Base-by-base conservation (phyloP, 768 basidiomycete genomes). In the Trametes coccinea region DNA sequence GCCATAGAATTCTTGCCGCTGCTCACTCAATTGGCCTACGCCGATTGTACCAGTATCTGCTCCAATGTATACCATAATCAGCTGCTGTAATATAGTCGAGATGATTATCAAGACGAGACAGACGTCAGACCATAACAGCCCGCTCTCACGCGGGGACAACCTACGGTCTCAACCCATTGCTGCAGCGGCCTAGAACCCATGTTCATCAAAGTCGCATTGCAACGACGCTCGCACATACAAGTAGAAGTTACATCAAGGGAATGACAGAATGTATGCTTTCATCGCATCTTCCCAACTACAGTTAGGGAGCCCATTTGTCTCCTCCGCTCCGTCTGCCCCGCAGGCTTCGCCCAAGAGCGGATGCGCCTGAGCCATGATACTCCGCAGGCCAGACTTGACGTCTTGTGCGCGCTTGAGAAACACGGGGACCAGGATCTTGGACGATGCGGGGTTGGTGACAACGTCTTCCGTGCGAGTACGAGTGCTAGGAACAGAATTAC, bases 281-380 rank as follows among this genome's bases (percentile, higher is more conserved):
- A 90, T 87, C 48, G 64, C 61, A 22, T 59, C 47, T 68, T 86
- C 83, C 88, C 88, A 90, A 62, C 78, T 82, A 69, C 89, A 91
- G 1, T 74, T 56, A 44, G 78, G 72, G 45, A 84, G 71, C 5
- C 74, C 76, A 13, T 72, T 66, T 46, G 59, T 65, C 76, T 82
- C 13, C 49, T 66, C 68, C n/a, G 63, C 45, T 5, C 48, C 60
- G 34, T 56, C 39, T 7, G 69, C 75, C 34, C 84, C 85, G 63
- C 88, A 89, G 5, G 65, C 69, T 3, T 71, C 43, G 65, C 71
- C 69, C 51, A 86, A 65, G 49, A 67, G 59, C 14, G 49, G n/a
- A 22, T 70, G 62, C 22, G 80, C 43, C 22, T 67, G 41, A 14
- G 64, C 64, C 71, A 85, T 60, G 30, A 82, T 76, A 10, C 67